Percentiles rank a stretch among this genome's conserved stretches.
Conservation (phyloP, 148 eudicot species). For the Fagopyrum esculentum region DNA sequence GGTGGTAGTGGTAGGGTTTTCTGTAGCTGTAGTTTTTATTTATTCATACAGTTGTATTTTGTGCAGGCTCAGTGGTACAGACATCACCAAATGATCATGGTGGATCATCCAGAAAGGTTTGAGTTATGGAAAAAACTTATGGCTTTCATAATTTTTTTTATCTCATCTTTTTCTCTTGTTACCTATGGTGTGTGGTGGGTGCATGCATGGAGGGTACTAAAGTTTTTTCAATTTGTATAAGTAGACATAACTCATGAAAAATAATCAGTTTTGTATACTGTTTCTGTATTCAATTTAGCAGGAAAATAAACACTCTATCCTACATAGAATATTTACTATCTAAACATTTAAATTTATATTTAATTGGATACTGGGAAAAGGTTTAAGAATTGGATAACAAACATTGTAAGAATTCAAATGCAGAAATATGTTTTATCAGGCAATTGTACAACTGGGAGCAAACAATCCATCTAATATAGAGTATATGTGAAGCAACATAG, state of each 20-base stretch:
- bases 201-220: not conserved
- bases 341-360: not conserved
- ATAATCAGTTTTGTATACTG: not conserved
- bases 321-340: not conserved
- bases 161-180: not conserved
- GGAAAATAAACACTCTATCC: not conserved
- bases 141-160: not conserved
- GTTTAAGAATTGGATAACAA: too few species aligned
- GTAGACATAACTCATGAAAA: not conserved
- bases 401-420: too few species aligned
- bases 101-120: conserved; percentile 67
- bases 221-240: not conserved
- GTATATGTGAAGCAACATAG: too few species aligned
- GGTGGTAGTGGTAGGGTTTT: too few species aligned
- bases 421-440: too few species aligned
- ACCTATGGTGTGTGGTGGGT: not conserved
- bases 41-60: too few species aligned
- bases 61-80: conserved; percentile 35
- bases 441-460: too few species aligned
- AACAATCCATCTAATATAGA: too few species aligned
- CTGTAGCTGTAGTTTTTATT: too few species aligned
- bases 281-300: not conserved
- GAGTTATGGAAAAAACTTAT: not conserved
- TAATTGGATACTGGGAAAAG: too few species aligned
- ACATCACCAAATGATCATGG: conserved; percentile 23